Evolutionary conservation across 306 rosid species (phyloP), one percentile per base, ranked within the genome.

Genomic region (Cucumis hystrix): DNA sequence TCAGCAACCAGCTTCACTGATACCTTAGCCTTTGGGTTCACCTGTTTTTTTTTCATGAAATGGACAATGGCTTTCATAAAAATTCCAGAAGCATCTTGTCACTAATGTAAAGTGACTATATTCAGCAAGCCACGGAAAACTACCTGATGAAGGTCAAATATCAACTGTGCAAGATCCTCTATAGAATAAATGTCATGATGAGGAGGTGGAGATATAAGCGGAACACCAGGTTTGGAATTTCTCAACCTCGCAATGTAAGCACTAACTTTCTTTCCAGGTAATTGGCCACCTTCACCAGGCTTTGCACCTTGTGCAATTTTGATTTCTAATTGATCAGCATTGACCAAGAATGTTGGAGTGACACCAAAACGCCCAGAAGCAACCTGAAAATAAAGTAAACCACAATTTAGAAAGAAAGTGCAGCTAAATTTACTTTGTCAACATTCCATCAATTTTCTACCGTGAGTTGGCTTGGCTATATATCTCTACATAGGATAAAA

Each of bases 361-460:
- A 95, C 99, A 78, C 99, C 99, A 90, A 95, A 95, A 83, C 99
- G 93, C 83, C 99, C 99, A 7, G 99, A 95, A 80, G 99, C 99
- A 76, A 95, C 99, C 99, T 95, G 86, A 83, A 86, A 78, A 79
- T 57, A 63, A 78, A 75, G 73, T 67, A 82, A 64, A 20, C 17
- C 56, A 59, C 54, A 57, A 37, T 79, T 55, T 11, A 56, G 33
- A 54, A 28, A 61, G 72, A 72, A 59, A 49, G 66, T 25, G 63
- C 20, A 74, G 79, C 55, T 47, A 73, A 20, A 52, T 28, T 56
- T 14, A 6, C 47, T 21, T 33, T 11, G 18, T 30, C 17, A 7
- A 76, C 23, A 73, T 20, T 54, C 23, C 30, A 73, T 17, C 58
- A 33, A 17, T 51, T 52, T 73, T 55, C 12, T 0, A 52, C 12